Percentiles rank a stretch among this genome's conserved stretches.
phyloP scores from a whole-genome alignment of 345 rosid genomes.

The Citrus unshiu region DNA sequence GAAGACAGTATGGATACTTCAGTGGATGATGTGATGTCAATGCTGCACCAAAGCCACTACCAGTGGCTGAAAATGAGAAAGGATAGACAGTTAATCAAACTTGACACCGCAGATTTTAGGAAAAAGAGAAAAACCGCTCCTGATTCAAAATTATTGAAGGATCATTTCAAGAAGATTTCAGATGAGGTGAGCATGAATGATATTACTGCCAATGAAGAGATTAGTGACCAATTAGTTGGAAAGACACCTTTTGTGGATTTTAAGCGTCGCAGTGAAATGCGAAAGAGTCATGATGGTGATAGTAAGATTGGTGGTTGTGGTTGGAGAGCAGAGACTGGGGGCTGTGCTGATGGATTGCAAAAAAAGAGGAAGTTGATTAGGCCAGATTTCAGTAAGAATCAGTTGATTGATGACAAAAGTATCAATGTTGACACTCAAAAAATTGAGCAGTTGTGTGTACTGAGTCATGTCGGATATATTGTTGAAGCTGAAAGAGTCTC shows the following conservation, averaged over 20 bases:
- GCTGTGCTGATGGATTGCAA: constrained; percentile 2
- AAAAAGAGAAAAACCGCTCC: constrained; percentile 13
- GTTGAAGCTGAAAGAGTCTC: constrained; percentile 8
- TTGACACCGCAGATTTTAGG: constrained; percentile 5
- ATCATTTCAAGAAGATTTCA: constrained; percentile 3
- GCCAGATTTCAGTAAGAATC: constrained; percentile 36
- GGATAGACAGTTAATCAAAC: constrained; percentile 1
- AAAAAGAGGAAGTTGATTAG: constrained; percentile 56
- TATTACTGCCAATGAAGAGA: constrained; percentile 14
- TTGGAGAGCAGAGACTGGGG: constrained; percentile 13
- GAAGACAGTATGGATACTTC: constrained; percentile 24
- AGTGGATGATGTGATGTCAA: constrained; percentile 47
- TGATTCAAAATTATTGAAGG: neutral
- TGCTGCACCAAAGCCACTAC: constrained; percentile 23
- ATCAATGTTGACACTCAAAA: neutral
- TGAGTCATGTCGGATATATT: neutral
- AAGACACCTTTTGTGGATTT: constrained; percentile 42
- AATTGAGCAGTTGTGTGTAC: neutral
- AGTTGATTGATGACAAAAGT: constrained; percentile 9
- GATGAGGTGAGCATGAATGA: constrained; percentile 19
- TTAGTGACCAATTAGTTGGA: constrained; percentile 16
- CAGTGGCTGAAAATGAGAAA: constrained; percentile 29
- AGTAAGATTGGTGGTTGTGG: constrained; percentile 15
- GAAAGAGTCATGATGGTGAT: constrained; percentile 17
- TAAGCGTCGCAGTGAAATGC: constrained; percentile 43